A percentile compares a stretch with the other conserved stretches of the same genome.
Evolutionary conservation across 345 rosid species (phyloP).

Genomic region (Geranium brycei): DNA sequence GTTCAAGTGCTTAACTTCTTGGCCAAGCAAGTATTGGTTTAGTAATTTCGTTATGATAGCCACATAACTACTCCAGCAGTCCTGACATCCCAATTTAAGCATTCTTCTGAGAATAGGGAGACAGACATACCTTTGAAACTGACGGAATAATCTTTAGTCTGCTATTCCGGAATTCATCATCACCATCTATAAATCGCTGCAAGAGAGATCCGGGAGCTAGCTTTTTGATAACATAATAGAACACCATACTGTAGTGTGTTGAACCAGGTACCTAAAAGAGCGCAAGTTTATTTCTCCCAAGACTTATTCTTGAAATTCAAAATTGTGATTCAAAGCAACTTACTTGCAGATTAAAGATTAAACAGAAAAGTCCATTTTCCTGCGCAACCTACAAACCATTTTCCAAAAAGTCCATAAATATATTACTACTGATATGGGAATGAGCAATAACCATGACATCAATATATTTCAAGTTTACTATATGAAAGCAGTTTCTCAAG

Average conservation of each 20-base stretch:
- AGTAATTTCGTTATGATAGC: not conserved
- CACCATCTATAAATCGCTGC: constrained; percentile 93
- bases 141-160: constrained; percentile 91
- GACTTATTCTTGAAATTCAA: constrained; percentile 1
- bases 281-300: constrained; percentile 4
- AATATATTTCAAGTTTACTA: not conserved
- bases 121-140: constrained; percentile 65
- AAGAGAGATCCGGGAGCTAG: constrained; percentile 65
- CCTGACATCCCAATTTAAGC: not conserved
- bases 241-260: constrained; percentile 94
- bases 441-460: not conserved
- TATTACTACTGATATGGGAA: not conserved
- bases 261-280: constrained; percentile 76
- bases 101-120: not conserved
- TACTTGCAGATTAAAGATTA: constrained; percentile 68
- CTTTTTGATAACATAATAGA: constrained; percentile 66
- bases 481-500: not conserved
- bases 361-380: constrained; percentile 58
- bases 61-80: not conserved
- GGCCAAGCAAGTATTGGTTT: too few relatives aligned
- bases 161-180: constrained; percentile 93
- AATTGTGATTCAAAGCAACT: constrained; percentile 17
- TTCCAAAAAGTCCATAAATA: not conserved
- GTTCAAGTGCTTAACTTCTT: too few relatives aligned
- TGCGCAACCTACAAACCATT: constrained; percentile 44